Evolutionary conservation across 2,329 filamentous ascomycete species (phyloP).

Genomic region (Verticillium longisporum): DNA sequence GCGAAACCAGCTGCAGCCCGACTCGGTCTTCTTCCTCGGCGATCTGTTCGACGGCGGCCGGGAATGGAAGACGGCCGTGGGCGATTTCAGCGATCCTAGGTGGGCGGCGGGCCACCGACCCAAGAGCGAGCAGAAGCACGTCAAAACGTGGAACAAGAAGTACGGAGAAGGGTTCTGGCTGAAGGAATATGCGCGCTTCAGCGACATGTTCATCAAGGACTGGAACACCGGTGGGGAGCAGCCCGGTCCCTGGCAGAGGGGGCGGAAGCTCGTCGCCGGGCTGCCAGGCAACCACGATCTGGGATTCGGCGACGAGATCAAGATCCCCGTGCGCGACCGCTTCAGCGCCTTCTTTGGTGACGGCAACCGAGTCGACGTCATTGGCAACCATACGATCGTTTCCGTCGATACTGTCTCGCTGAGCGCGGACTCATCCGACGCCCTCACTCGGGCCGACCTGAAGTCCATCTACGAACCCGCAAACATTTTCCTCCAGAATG

Average conservation of each 20-base stretch:
- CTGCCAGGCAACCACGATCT: conserved; percentile 93
- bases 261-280: conserved; percentile 76
- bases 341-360: conserved; percentile 89
- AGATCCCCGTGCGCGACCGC: conserved; percentile 69
- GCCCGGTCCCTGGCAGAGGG: conserved; percentile 52
- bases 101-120: conserved; percentile 49
- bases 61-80: conserved; percentile 77
- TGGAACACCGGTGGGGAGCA: conserved; percentile 53
- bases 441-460: conserved; percentile 44
- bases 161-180: conserved; percentile 84
- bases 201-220: conserved; percentile 71
- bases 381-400: conserved; percentile 94
- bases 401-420: conserved; percentile 85
- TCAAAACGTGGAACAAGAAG: conserved; percentile 63
- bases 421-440: conserved; percentile 58
- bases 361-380: conserved; percentile 81
- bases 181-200: conserved; percentile 78
- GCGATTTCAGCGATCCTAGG: conserved; percentile 50
- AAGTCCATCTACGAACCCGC: conserved; percentile 67
- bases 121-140: conserved; percentile 40
- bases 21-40: conserved; percentile 84
- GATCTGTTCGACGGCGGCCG: conserved; percentile 94
- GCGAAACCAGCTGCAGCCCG: conserved; percentile 69
- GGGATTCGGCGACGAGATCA: conserved; percentile 81
- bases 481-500: conserved; percentile 65